Base-by-base conservation (phyloP, 2,329 filamentous ascomycete species). In the Meredithiella fracta region DNA sequence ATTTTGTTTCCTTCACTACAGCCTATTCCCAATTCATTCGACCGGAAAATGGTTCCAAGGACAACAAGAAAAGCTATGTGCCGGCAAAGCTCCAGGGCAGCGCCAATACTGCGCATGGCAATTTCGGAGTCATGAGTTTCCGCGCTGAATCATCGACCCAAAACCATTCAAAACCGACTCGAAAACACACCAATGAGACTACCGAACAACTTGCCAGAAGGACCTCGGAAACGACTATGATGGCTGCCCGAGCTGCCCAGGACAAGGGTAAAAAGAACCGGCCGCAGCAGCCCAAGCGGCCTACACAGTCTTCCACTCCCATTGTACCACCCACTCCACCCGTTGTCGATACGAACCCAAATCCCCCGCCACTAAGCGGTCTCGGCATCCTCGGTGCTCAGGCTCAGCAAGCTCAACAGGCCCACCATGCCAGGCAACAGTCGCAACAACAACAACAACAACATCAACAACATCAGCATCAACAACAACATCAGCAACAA, bases 91-190 rank as follows among this genome's bases (percentile, higher is more conserved):
- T 82, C 55, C 79, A 81, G 63, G 76, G 77, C 59, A 77, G 75
- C 60, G 74, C 75, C 20, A 72, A 76, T 60, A 69, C 70, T 25
- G 74, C 73, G 62, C 76, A 76, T 59, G 79, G 79, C 26, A 80
- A 80, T 61, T 83, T 83, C 64, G 70, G 72, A 49, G 76, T 82
- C 42, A 80, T 83, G 73, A 77, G 80, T 57, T 80, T 83, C 69
- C 57, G 57, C 34, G 44, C 50, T 23, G 49, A 55, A 6, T 14
- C 47, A 14, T 53, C 53, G 47, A 53, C 57, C 29, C 17, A 29
- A 49, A 77, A 25, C 62, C 68, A 56, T 70, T 67, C 63, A 67
- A 69, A 59, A 53, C 57, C 53, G 8, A 53, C 53, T 23, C 53
- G 54, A 11, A 55, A 58, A 20, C 42, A 50, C 15, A 53, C 53